Evolutionary conservation across 108 stramenopile genomes (phyloP), one percentile per base, ranked within the genome.

Genomic region (Pseudonitzschia delicatissima): DNA sequence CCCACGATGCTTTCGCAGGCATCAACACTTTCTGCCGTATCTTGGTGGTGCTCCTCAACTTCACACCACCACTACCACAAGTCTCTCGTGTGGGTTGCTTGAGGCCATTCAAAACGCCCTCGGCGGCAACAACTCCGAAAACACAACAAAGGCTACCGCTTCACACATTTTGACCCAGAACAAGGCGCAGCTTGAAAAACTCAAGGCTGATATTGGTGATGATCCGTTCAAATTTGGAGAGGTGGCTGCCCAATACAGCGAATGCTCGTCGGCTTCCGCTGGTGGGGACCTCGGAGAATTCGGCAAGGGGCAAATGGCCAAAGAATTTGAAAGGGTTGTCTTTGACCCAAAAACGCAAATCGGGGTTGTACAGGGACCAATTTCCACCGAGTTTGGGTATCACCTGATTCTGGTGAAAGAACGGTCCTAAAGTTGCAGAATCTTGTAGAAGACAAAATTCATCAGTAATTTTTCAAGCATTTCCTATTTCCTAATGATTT

Each of bases 201-300:
- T 73, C 42, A 79, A 83, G 64, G 61, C 31, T 0, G 72, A 79
- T 37, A 83, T 83, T 64, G 67, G 44, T n/a, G 49, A 76, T 45
- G 31, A 52, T 32, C 66, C 74, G 0, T 32, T 57, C n/a, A 66
- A 70, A 63, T 92, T 87, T 73, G 84, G 77, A 13, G 60, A 78
- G 9, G 48, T 71, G 0, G 90, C 90, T 0, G 51, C 59, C 13
- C 45, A 81, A 45, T 83, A 78, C 53, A 81, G 79, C 3, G 78
- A 79, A 39, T 92, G 90, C 52, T 82, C 87, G 11, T 85, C 84
- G 0, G 70, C 55, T 1, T 59, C 79, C 0, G 32, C 36, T 2
- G 87, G 87, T 26, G 90, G 90, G 0, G 78, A 71, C 59, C 62
- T 92, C 25, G 90, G 90, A 9, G 75, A 69, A 27, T 91, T 91